phyloP scores from a whole-genome alignment of 2,329 filamentous ascomycete genomes.

The Botryotinia calthae region DNA sequence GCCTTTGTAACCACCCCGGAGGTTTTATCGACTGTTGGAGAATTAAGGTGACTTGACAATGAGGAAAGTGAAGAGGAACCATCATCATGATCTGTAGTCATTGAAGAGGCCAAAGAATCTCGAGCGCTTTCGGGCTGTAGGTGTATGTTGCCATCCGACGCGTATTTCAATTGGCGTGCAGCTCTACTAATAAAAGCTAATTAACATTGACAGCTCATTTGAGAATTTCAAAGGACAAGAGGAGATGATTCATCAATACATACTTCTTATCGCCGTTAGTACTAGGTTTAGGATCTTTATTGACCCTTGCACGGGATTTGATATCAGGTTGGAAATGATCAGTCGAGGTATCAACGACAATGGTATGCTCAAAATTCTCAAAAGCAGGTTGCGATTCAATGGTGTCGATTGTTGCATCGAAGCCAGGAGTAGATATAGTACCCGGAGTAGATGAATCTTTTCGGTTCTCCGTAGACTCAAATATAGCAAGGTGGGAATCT shows the following conservation, averaged over 20 bases:
- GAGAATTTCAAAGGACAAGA: constrained; percentile 3
- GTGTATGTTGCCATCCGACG: constrained; percentile 33
- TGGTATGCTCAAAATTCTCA: constrained; percentile 32
- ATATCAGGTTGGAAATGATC: constrained; percentile 20
- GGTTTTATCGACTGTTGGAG: constrained; percentile 48
- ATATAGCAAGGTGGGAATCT: constrained; percentile 41
- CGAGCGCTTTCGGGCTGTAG: constrained; percentile 38
- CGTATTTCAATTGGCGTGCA: constrained; percentile 27
- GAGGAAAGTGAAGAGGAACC: constrained; percentile 51
- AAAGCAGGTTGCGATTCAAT: constrained; percentile 21
- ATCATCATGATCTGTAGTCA: constrained; percentile 51
- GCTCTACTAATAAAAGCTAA: constrained; percentile 34
- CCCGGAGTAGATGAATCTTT: constrained; percentile 35
- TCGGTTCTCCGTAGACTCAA: constrained; percentile 34
- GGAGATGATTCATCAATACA: constrained; percentile 28
- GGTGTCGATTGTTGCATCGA: constrained; percentile 30
- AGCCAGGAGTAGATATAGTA: constrained; percentile 34
- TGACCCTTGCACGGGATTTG: constrained; percentile 25
- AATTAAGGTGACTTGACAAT: constrained; percentile 62
- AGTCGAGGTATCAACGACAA: constrained; percentile 33
- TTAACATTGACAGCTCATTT: constrained; percentile 12
- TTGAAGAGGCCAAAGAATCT: constrained; percentile 52
- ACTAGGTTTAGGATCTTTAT: constrained; percentile 27
- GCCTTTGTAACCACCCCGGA: constrained; percentile 37
- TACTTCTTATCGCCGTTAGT: constrained; percentile 30